These are phyloP conservation scores for Teratosphaeria epicoccoides DNA, from an alignment of 2,329 filamentous ascomycete species.

Conservation along the genomic window DNA sequence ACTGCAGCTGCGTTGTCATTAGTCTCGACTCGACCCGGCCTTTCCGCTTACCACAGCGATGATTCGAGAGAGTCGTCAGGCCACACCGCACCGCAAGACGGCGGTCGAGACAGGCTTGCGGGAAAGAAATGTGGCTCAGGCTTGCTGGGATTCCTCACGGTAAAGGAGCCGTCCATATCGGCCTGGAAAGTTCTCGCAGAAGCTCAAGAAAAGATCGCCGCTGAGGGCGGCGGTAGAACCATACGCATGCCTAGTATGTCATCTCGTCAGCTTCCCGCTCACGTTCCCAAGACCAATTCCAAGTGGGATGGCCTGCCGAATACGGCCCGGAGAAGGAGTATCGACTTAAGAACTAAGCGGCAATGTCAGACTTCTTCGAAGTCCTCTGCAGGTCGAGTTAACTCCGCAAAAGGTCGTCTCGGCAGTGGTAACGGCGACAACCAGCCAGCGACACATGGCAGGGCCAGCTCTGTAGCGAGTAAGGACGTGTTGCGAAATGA, in stretches of 20 bases:
- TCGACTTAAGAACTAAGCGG: conserved; percentile 1
- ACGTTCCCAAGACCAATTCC: conserved; percentile 43
- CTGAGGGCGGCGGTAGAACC: conserved; percentile 1
- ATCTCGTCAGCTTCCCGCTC: conserved; percentile 36
- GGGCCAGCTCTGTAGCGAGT: conserved; percentile 4
- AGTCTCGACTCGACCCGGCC: background rate
- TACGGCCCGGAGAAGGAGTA: conserved; percentile 23
- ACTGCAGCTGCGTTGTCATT: conserved; percentile 1
- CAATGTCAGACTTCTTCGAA: conserved; percentile 9
- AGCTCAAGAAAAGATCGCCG: conserved; percentile 30
- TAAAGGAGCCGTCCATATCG: conserved; percentile 40
- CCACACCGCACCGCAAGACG: background rate
- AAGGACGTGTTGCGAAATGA: background rate
- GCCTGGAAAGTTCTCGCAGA: conserved; percentile 38
- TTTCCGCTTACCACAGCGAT: conserved; percentile 3
- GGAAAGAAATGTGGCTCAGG: conserved; percentile 27
- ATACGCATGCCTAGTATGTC: conserved; percentile 30
- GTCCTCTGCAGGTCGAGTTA: conserved; percentile 6
- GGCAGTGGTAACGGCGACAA: conserved; percentile 1
- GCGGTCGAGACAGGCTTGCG: background rate
- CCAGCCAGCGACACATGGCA: background rate
- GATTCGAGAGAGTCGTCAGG: conserved; percentile 1
- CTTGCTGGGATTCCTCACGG: conserved; percentile 35
- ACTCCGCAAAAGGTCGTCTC: background rate
- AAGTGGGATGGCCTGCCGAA: conserved; percentile 45